A percentile compares a stretch with the other conserved stretches of the same genome.
These are phyloP conservation scores for Delitschia confertaspora DNA, from an alignment of 495 filamentous ascomycete genomes.

Conservation along the genomic window DNA sequence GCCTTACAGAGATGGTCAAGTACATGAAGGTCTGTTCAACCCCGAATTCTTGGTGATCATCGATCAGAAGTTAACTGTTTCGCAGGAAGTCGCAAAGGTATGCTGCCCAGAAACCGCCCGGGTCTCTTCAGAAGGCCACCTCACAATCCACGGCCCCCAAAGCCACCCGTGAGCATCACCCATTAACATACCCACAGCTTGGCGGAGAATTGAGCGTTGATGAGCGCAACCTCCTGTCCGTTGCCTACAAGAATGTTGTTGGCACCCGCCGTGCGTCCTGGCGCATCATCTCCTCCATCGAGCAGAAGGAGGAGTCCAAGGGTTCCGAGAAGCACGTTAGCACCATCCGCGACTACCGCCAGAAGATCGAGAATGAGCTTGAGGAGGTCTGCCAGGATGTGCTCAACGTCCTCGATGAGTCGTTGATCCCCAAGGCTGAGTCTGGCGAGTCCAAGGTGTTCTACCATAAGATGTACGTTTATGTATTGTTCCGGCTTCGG, in stretches of 20 bases:
- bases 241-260: conserved; percentile 99
- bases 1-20: conserved; percentile 79
- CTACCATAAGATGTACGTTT: conserved; percentile 99
- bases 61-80: conserved; percentile 14
- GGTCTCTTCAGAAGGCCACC: no score
- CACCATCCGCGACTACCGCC: conserved; percentile 95
- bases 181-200: conserved; percentile 44
- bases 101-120: conserved; percentile 27
- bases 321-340: conserved; percentile 93
- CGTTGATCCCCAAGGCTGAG: conserved; percentile 94
- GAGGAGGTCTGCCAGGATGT: conserved; percentile 99
- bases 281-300: conserved; percentile 99
- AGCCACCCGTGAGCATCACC: conserved; percentile 1
- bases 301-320: conserved; percentile 99
- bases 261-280: conserved; percentile 97
- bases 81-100: conserved; percentile 94
- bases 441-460: conserved; percentile 99
- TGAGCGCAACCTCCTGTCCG: conserved; percentile 97
- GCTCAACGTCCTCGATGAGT: conserved; percentile 88
- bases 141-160: not conserved
- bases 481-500: not conserved
- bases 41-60: not conserved
- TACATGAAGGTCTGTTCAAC: conserved; percentile 84
- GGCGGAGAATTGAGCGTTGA: conserved; percentile 94
- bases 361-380: conserved; percentile 97